Percentiles rank a stretch among this genome's conserved stretches.
Evolutionary conservation across 805 yeast species (phyloP).

Genomic region (Starmerella asiatica): DNA sequence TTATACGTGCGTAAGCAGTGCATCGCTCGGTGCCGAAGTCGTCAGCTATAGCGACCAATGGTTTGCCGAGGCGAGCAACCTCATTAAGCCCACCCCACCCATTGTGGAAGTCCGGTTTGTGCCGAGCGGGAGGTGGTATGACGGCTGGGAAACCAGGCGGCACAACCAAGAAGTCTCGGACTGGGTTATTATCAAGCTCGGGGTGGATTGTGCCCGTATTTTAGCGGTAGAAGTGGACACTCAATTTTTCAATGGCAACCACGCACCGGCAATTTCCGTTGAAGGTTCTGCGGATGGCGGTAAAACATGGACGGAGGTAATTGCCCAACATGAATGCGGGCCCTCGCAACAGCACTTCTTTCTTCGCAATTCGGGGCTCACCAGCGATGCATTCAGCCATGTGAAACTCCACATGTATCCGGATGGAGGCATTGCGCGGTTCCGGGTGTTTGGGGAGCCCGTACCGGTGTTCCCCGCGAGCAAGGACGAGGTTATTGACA

Average conservation of each 20-base stretch:
- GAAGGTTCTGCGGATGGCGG: constrained; percentile 45
- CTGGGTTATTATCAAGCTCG: constrained; percentile 73
- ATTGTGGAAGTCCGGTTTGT: constrained; percentile 69
- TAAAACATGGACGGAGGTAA: constrained; percentile 52
- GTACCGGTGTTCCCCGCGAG: constrained; percentile 52
- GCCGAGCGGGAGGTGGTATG: constrained; percentile 92
- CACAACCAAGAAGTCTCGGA: constrained; percentile 77
- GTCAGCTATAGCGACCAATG: constrained; percentile 71
- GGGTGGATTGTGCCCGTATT: constrained; percentile 67
- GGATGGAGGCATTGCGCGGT: constrained; percentile 95
- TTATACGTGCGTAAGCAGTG: constrained; percentile 60
- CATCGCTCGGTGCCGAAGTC: constrained; percentile 67
- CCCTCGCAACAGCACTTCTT: constrained; percentile 82
- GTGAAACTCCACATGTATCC: constrained; percentile 86
- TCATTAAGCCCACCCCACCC: constrained; percentile 69
- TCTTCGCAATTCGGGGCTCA: constrained; percentile 40
- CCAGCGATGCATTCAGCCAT: constrained; percentile 58
- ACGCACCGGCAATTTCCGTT: constrained; percentile 79
- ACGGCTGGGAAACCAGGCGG: constrained; percentile 97
- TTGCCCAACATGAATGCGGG: constrained; percentile 67
- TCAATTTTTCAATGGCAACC: constrained; percentile 88
- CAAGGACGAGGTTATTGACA: constrained; percentile 40
- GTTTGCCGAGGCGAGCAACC: constrained; percentile 86
- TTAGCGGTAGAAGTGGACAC: constrained; percentile 86
- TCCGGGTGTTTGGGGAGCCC: constrained; percentile 76